Evolutionary conservation across 2,329 filamentous ascomycete species (phyloP).

Genomic region (Leptographium wingfieldii): DNA sequence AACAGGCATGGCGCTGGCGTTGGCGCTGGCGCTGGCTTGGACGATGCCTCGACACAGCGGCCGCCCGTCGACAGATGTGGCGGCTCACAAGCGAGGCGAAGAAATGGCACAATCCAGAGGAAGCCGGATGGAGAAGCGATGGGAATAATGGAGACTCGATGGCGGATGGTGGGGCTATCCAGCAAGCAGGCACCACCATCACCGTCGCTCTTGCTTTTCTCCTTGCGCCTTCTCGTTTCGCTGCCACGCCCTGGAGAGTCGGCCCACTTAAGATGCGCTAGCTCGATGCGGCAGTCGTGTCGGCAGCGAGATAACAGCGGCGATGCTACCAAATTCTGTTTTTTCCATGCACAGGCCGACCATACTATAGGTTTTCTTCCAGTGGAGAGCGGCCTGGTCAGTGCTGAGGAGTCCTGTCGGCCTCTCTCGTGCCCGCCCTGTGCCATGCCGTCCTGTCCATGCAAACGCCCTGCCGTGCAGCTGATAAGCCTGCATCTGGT

Average conservation of each 20-base stretch:
- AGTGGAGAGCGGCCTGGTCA: too few species aligned
- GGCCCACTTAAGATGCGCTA: not conserved
- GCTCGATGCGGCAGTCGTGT: not conserved
- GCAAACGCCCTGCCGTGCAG: too few species aligned
- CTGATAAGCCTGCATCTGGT: too few species aligned
- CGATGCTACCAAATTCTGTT: not conserved
- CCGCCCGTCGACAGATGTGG: not conserved
- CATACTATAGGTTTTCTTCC: too few species aligned
- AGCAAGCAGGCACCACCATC: not conserved
- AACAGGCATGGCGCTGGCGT: not conserved
- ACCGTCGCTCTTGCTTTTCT: not conserved
- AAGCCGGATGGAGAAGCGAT: too few species aligned
- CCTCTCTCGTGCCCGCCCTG: too few species aligned
- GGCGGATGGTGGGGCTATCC: too few species aligned
- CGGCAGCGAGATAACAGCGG: not conserved
- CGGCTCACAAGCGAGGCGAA: not conserved
- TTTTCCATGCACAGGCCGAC: not conserved
- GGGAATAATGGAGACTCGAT: too few species aligned
- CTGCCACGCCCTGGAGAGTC: not conserved
- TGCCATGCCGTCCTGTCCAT: too few species aligned
- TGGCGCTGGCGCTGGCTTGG: too few species aligned
- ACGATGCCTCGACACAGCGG: not conserved
- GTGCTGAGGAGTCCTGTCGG: too few species aligned
- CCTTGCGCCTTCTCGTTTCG: not conserved
- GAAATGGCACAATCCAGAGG: not conserved